Evolutionary conservation across 2,329 filamentous ascomycete genomes (phyloP), one percentile per base, ranked within the genome.

Genomic region (Catunica adiposa): DNA sequence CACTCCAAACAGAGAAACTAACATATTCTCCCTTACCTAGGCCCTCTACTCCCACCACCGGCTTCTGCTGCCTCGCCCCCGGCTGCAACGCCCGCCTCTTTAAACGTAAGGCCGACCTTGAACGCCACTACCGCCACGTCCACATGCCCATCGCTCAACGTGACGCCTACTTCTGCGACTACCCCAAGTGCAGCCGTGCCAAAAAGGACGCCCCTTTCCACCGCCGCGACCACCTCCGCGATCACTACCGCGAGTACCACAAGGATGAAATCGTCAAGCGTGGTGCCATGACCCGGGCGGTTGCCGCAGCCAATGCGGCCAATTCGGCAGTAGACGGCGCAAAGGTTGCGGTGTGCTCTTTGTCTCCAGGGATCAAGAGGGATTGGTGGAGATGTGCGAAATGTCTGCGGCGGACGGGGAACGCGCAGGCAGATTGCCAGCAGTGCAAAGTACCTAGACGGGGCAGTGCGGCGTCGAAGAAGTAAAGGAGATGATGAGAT

Each of bases 191-290:
- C 62, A 58, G 63, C 23, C 71, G 77, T 6, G 66, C 65, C 26
- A 62, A 63, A 4, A 65, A 70, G 1, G 56, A 58, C 17, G 53
- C 58, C n/a, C 71, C 75, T 1, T 79, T 80, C 61, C 68, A 69
- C 60, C 71, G 77, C 34, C 70, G 73, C 31, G 77, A 80, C 59
- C 77, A 80, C 65, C 77, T 71, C 62, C 70, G 77, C 38, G 76
- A 78, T 57, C 77, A 80, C 62, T 69, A 77, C 38, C 71, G 77
- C 31, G 71, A 75, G 48, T 76, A 68, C 59, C 77, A 80, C 67
- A 68, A 68, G 55, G 77, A 80, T 62, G 75, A 78, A 58, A 69
- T 77, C 34, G 66, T 69, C 61, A 73, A 73, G 66, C 71, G 73
- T 17, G 70, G 71, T 26, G 64, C 64, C 29, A 51, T 51, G 29